Evolutionary conservation across 495 filamentous ascomycete genomes (phyloP), one percentile per base, ranked within the genome.

Genomic region (Baudoinia panamericana): DNA sequence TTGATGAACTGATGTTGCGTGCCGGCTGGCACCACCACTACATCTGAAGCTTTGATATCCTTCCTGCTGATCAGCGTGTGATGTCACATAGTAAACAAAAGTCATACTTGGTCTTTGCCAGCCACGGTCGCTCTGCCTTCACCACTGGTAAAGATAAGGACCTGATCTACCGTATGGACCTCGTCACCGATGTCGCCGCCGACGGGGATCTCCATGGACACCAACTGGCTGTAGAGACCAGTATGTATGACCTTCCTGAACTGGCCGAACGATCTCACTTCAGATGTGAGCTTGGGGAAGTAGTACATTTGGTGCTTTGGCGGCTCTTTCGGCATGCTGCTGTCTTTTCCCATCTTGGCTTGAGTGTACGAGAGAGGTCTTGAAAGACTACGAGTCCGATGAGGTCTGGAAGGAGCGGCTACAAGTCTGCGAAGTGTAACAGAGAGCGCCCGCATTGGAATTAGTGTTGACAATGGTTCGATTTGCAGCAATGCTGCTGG

Each of bases 1-100:
- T 76, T 78, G n/a, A 77, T 56, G 48, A 80, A 78, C 50, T 78
- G 73, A 51, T 80, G 75, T 56, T 76, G 70, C 9, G 75, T 77
- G 0, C 75, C 73, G 0, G 74, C 75, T 0, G 75, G 75, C 5
- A 80, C 75, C 30, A 77, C 65, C 40, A 78, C 69, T 40, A 78
- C 64, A 45, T 77, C 74, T 20, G 69, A 67, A 1, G 71, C 71
- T 34, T 68, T 66, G 36, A 78, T 61, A 23, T 65, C 57, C 33
- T 50, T n/a, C n/a, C n/a, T n/a, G n/a, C n/a, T n/a, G n/a, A n/a
- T n/a, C n/a, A n/a, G n/a, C n/a, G n/a, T n/a, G n/a, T n/a, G n/a
- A n/a, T n/a, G n/a, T n/a, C n/a, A n/a, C n/a, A n/a, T n/a, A n/a
- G n/a, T n/a, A n/a, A n/a, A 27, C 4, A 11, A 13, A 1, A 2